Evolutionary conservation across 169 alveolate genomes (phyloP), one percentile per base, ranked within the genome.

Genomic region (Plasmodium berghei): DNA sequence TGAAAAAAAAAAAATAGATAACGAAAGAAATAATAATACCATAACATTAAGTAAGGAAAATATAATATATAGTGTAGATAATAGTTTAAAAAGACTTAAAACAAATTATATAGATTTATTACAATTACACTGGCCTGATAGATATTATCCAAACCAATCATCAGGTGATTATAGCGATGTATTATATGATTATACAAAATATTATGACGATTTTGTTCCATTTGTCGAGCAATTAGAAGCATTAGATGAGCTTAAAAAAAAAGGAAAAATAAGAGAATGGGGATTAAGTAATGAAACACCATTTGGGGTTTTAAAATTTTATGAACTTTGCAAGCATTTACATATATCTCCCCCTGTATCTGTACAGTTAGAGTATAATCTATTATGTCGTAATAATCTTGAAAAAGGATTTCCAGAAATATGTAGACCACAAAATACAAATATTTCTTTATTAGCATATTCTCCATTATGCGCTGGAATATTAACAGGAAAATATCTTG

Each of bases 61-160:
- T 48, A 91, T 94, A 26, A 59, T 92, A 20, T 55, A 80, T 18
- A 94, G 96, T 16, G 96, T 93, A 18, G 96, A 95, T 28, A 89
- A 83, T 46, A 72, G 95, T 61, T 92, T 95, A 63, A 64, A 64
- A 26, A 86, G 97, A 4, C 85, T 95, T 55, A 89, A 88, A 45
- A 77, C 93, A 9, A 95, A 93, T 72, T 93, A 95, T 85, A 89
- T 95, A 42, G 97, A 95, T 70, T 71, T 95, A 63, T 70, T 95
- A 49, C 97, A 95, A 86, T 77, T 95, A 40, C 96, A 93, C 75
- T 95, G 97, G 97, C 97, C 97, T 12, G 96, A 93, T 72, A 90
- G 97, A 16, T 94, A 94, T 87, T 95, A 92, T 45, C 97, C 97
- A 5, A 70, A 74, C 77, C 96, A 94, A 24, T 90, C 89, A 48